Evolutionary conservation across 2,329 filamentous ascomycete species (phyloP), one percentile per base, ranked within the genome.

Genomic region (Phyllosticta citrichinensis): DNA sequence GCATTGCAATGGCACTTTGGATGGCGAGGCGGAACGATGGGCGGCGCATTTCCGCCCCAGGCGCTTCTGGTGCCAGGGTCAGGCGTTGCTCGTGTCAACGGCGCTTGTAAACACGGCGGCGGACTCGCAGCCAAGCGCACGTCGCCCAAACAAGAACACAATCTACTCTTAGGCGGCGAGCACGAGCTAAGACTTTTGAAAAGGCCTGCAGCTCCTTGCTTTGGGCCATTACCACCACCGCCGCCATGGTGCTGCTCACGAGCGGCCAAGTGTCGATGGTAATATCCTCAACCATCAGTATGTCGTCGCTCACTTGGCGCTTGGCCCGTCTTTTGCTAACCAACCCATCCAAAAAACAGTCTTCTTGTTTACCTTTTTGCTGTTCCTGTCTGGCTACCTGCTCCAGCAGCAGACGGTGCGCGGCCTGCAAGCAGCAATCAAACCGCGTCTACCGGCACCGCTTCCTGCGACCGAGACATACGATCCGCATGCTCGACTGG

Each of bases 331-430:
- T 14, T 5, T 2, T 40, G 58, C 52, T 61, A 19, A 54, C 25
- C 17, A 3, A 17, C 30, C n/a, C n/a, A n/a, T n/a, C 51, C 30
- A 50, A 17, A 27, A 12, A 54, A 6, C 63, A 75, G 88, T 96
- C 62, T 77, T 89, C 64, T 72, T 89, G 25, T 96, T 90, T 74
- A 96, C 91, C 2, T 74, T 86, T 47, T 83, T 91, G 4, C 84
- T 97, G 25, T 97, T 97, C 73, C 80, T 96, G 33, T 91, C 89
- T 57, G 92, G 92, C 68, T 96, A 95, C 73, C 83, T 86, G 2
- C 81, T 96, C 58, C 92, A 97, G 69, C 92, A 97, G 74, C 85
- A 90, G 67, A 94, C 91, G 0, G 83, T 96, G 4, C 83, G 82
- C 64, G 87, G 87, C 67, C 81, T 97, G 33, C 88, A 93, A 68